Conservation (phyloP, 2,329 filamentous ascomycete species). For the Pyrenochaeta sp. region DNA sequence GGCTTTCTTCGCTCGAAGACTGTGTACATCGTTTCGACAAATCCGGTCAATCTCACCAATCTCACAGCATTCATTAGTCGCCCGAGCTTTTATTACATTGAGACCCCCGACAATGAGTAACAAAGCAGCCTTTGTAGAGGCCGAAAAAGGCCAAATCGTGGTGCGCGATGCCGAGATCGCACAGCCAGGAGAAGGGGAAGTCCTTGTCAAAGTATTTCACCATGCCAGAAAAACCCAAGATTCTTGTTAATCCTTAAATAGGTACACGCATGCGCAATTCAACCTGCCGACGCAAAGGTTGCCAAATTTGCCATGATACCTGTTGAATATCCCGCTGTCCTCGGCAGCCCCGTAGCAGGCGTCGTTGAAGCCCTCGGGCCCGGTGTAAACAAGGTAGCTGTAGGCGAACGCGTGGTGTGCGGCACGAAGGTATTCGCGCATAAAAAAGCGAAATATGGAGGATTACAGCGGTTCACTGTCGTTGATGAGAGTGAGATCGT, state of each 20-base stretch:
- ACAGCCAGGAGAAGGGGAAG: constrained; percentile 25
- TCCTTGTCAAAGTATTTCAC: constrained; percentile 23
- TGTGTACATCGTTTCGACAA: background rate
- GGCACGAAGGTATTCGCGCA: constrained; percentile 27
- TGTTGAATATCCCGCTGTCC: constrained; percentile 36
- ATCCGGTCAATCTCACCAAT: background rate
- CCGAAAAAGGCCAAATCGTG: constrained; percentile 18
- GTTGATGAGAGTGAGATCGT: constrained; percentile 27
- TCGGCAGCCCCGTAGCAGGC: constrained; percentile 41
- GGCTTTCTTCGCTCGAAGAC: too few species aligned
- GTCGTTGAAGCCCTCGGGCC: constrained; percentile 44
- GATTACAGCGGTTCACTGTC: constrained; percentile 24
- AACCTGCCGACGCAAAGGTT: constrained; percentile 41
- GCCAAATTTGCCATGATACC: constrained; percentile 23
- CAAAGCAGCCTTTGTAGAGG: constrained; percentile 27
- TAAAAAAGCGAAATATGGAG: constrained; percentile 31
- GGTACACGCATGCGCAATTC: constrained; percentile 33
- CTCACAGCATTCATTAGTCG: background rate
- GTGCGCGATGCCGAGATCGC: constrained; percentile 26
- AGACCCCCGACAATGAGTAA: constrained; percentile 33
- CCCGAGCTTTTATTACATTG: constrained; percentile 13
- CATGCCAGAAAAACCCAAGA: background rate
- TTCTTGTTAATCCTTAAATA: background rate
- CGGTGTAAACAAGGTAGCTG: constrained; percentile 36
- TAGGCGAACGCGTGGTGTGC: constrained; percentile 45